phyloP scores from a whole-genome alignment of 2,329 filamentous ascomycete species.

The Colletotrichum caudatum region DNA sequence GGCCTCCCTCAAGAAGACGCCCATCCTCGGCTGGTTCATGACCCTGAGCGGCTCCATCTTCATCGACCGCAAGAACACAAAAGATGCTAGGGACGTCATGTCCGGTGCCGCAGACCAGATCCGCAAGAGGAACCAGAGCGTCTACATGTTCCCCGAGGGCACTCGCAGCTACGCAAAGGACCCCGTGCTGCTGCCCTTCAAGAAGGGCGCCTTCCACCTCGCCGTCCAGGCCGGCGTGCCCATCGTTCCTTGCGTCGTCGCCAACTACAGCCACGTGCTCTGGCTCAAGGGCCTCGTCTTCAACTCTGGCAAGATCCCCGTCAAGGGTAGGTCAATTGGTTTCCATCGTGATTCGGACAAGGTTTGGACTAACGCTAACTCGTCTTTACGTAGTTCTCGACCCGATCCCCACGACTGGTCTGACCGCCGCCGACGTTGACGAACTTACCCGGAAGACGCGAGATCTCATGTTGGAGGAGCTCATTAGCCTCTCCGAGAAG shows the following conservation, averaged over 20 bases:
- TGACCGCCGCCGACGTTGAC: conserved; percentile 83
- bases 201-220: conserved; percentile 98
- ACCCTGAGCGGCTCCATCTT: conserved; percentile 89
- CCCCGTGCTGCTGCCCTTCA: conserved; percentile 90
- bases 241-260: conserved; percentile 85
- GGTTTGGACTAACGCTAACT: not conserved
- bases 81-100: conserved; percentile 87
- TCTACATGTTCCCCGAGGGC: conserved; percentile 92
- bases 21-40: conserved; percentile 97
- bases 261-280: conserved; percentile 82
- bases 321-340: conserved; percentile 70
- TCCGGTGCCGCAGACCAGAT: conserved; percentile 86
- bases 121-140: conserved; percentile 75
- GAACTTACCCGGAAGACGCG: conserved; percentile 75
- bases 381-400: conserved; percentile 71
- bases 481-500: conserved; percentile 65
- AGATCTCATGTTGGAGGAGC: conserved; percentile 80
- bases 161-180: conserved; percentile 90
- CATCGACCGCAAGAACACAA: conserved; percentile 89
- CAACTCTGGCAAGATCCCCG: conserved; percentile 75
- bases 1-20: conserved; percentile 74
- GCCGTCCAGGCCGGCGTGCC: conserved; percentile 94
- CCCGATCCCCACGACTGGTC: conserved; percentile 80
- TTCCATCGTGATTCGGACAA: not conserved
- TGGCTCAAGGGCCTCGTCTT: conserved; percentile 74